Percentiles rank a stretch among this genome's conserved stretches.
phyloP scores from a whole-genome alignment of 345 rosid species.

The Citropsis articulata region DNA sequence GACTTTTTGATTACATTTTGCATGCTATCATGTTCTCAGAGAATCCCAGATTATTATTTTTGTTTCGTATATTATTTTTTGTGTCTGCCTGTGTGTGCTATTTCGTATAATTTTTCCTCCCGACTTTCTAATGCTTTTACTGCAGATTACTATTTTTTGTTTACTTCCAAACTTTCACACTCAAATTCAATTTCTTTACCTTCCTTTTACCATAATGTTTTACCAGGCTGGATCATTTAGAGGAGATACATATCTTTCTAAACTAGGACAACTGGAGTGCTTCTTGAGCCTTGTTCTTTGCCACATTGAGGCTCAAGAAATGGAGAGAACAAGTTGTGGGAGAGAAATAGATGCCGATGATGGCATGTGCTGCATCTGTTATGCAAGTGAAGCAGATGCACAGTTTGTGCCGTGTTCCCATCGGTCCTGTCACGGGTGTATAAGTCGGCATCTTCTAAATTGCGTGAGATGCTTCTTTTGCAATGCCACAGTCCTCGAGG shows the following conservation, averaged over 20 bases:
- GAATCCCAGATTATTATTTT: neutral
- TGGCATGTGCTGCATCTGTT: slow-evolving; percentile 83
- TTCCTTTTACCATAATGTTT: neutral
- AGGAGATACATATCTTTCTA: slow-evolving; percentile 49
- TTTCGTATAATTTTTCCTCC: neutral
- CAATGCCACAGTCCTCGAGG: slow-evolving; percentile 72
- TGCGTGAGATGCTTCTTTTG: slow-evolving; percentile 95
- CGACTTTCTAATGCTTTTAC: no score
- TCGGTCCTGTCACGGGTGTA: slow-evolving; percentile 87
- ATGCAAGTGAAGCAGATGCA: slow-evolving; percentile 58
- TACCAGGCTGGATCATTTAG: slow-evolving; percentile 61
- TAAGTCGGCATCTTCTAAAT: slow-evolving; percentile 87
- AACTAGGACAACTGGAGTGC: slow-evolving; percentile 57
- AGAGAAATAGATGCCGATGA: slow-evolving; percentile 52
- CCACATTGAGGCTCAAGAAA: slow-evolving; percentile 39
- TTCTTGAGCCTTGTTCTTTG: slow-evolving; percentile 60
- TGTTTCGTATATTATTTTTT: neutral
- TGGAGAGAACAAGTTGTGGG: slow-evolving; percentile 22
- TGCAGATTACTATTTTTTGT: no score
- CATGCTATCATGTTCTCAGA: neutral
- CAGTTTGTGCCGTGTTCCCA: slow-evolving; percentile 79
- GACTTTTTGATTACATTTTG: neutral
- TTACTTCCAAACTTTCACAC: neutral
- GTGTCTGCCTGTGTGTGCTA: neutral
- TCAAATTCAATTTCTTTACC: neutral